phyloP scores from a whole-genome alignment of 2,329 filamentous ascomycete genomes.

The Fusarium phyllophilum region DNA sequence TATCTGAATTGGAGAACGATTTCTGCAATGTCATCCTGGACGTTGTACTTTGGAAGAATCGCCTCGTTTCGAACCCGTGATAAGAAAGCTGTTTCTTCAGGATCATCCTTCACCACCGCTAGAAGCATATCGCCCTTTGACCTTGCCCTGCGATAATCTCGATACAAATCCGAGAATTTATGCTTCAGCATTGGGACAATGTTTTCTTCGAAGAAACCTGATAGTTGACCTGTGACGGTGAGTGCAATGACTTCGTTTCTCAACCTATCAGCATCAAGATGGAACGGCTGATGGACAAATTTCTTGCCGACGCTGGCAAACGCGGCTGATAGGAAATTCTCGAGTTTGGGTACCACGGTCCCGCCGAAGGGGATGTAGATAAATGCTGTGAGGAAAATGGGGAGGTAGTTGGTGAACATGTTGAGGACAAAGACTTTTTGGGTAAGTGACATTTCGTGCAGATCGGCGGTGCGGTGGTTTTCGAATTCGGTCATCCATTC shows the following conservation, averaged over 20 bases:
- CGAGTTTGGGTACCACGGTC: constrained; percentile 73
- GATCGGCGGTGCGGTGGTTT: constrained; percentile 77
- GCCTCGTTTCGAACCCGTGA: constrained; percentile 73
- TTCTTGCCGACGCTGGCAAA: constrained; percentile 55
- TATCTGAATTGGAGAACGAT: constrained; percentile 81
- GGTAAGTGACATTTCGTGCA: constrained; percentile 75
- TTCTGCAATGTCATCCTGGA: constrained; percentile 77
- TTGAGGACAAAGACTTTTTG: constrained; percentile 81
- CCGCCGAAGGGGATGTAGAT: constrained; percentile 81
- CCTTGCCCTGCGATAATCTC: constrained; percentile 49
- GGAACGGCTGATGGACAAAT: constrained; percentile 66
- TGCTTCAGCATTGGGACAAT: constrained; percentile 76
- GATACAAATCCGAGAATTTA: constrained; percentile 59
- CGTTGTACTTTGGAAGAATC: constrained; percentile 75
- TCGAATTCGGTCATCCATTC: constrained; percentile 74
- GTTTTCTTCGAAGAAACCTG: constrained; percentile 77
- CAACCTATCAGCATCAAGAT: constrained; percentile 72
- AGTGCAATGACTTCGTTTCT: constrained; percentile 80
- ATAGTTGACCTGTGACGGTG: constrained; percentile 76
- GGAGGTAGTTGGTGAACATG: constrained; percentile 83
- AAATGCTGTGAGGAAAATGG: constrained; percentile 80
- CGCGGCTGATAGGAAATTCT: constrained; percentile 66
- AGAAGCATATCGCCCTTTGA: constrained; percentile 57
- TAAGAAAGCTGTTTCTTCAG: constrained; percentile 72
- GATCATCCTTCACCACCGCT: constrained; percentile 63